Evolutionary conservation across 331 rosid genomes (phyloP), one percentile per base, ranked within the genome.

Genomic region (Saraca asoca): DNA sequence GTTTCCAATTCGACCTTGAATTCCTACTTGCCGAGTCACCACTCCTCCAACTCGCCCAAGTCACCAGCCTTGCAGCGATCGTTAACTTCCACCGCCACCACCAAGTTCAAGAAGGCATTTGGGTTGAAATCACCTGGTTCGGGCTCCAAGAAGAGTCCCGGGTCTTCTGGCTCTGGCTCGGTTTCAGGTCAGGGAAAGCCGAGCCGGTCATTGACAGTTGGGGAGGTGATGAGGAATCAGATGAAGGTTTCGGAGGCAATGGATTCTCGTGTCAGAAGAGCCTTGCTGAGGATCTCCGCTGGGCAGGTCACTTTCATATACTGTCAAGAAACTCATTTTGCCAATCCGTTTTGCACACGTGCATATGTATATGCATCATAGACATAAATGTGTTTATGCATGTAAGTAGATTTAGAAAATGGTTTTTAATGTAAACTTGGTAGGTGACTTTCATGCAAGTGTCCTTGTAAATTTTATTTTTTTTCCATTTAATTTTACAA

Each of bases 31-130:
- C 87, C 85, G 2, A 76, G 34, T 53, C 83, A 85, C 13, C 79
- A 66, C 70, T 77, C 83, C 11, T 55, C 81, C 0, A 76, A 69
- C 71, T 82, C 95, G 8, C 83, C 87, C 9, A 66, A 68, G 64
- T 72, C 82, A 29, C 83, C 85, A 0, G 90, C 84, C 6, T 60
- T 75, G 58, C 97, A 94, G 88, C 89, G 99, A 81, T 94, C 99
- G 8, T 68, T 94, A 6, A 94, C 99, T 42, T 94, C 96, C 57
- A 70, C 99, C 5, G 95, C 97, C 14, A 97, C 99, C 64, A 90
- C 95, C 69, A 90, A 90, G 91, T 78, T 94, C 44, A 94, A 94
- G 90, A 94, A 90, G 86, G 98, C 97, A 2, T 85, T 93, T 20
- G 98, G 98, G 2, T 78, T 94, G 16, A 90, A 88, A 70, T 90